Percentiles rank a stretch among this genome's conserved stretches.
These are phyloP conservation scores for Ceratocystis albifundus DNA, from an alignment of 2,329 filamentous ascomycete genomes.

Conservation along the genomic window DNA sequence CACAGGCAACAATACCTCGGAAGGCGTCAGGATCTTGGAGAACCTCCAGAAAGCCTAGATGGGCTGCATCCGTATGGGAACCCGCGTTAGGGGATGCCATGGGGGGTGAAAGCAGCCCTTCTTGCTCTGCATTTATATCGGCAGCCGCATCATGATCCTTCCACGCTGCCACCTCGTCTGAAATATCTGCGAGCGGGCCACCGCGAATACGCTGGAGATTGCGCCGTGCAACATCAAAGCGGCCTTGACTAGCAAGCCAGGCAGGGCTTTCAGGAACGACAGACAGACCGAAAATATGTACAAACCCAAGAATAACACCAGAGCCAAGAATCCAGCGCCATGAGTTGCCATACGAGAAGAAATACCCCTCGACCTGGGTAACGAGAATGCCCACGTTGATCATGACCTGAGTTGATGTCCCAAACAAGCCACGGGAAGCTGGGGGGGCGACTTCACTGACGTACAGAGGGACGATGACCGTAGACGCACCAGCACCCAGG, in stretches of 20 bases:
- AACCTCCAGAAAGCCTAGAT: conserved; percentile 54
- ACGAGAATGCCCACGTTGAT: conserved; percentile 83
- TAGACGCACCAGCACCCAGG: conserved; percentile 73
- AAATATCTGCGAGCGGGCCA: conserved; percentile 55
- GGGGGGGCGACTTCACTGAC: conserved; percentile 83
- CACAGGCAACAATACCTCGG: conserved; percentile 66
- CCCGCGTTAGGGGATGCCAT: not conserved
- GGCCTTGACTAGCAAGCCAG: conserved; percentile 65
- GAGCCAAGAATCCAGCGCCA: conserved; percentile 77
- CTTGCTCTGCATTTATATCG: conserved; percentile 49
- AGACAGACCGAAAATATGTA: conserved; percentile 59
- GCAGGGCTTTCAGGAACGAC: conserved; percentile 77
- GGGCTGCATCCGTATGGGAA: conserved; percentile 26
- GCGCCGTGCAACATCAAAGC: conserved; percentile 48
- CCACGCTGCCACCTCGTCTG: conserved; percentile 59
- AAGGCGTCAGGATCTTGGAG: conserved; percentile 55
- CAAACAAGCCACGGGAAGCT: conserved; percentile 64
- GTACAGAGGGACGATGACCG: conserved; percentile 88
- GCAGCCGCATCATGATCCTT: conserved; percentile 28
- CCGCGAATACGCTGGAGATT: conserved; percentile 69
- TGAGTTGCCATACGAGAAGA: conserved; percentile 63
- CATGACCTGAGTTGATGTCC: conserved; percentile 77
- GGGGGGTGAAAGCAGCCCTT: conserved; percentile 48
- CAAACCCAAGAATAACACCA: conserved; percentile 55
- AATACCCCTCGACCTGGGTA: conserved; percentile 76